Conservation (phyloP, 2,329 filamentous ascomycete species). For the Calonectria crousiana region DNA sequence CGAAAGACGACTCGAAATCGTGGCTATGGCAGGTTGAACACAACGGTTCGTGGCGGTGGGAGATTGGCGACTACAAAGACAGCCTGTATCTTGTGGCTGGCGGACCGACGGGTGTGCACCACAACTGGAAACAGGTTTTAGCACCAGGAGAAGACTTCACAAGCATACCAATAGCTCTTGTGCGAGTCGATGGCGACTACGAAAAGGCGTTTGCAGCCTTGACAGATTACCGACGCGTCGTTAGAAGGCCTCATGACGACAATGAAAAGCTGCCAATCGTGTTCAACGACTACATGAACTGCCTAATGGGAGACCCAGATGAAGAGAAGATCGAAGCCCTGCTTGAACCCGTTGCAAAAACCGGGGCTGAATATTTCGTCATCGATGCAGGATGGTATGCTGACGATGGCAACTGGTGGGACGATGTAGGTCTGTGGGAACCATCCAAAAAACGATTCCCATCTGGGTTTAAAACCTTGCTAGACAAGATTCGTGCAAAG, state of each 20-base stretch:
- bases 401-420: conserved; percentile 52
- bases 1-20: conserved; percentile 35
- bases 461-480: conserved; percentile 42
- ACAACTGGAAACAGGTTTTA: conserved; percentile 44
- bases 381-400: conserved; percentile 54
- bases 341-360: conserved; percentile 44
- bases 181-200: conserved; percentile 34
- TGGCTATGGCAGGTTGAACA: conserved; percentile 53
- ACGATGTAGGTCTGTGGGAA: conserved; percentile 51
- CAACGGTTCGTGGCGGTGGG: conserved; percentile 52
- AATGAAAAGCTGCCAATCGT: conserved; percentile 47
- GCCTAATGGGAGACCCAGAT: conserved; percentile 52
- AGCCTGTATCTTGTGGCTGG: conserved; percentile 46
- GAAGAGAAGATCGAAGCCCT: conserved; percentile 48
- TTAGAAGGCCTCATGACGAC: conserved; percentile 46
- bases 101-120: conserved; percentile 44
- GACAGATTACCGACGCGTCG: conserved; percentile 46
- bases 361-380: conserved; percentile 52
- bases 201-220: conserved; percentile 44
- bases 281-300: conserved; percentile 57
- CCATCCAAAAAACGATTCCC: conserved; percentile 49
- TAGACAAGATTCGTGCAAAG: conserved; percentile 39
- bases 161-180: conserved; percentile 41
- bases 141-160: conserved; percentile 40
- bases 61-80: conserved; percentile 51